Evolutionary conservation across 108 stramenopile genomes (phyloP), one percentile per base, ranked within the genome.

Genomic region (Cyclotella cryptica): DNA sequence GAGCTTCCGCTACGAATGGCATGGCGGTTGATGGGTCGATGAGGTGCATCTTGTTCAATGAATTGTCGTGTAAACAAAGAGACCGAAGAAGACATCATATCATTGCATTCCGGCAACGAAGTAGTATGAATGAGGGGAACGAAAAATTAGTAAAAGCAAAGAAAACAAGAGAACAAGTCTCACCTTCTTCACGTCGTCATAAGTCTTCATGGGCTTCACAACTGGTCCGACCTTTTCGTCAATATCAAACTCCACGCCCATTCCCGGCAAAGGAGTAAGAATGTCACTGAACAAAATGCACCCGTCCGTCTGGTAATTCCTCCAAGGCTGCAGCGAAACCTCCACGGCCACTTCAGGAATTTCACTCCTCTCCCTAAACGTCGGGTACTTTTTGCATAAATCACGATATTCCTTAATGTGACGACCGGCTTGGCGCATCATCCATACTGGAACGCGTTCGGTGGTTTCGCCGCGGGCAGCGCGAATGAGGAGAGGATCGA

Each of bases 351-450:
- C 96, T 45, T 98, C 96, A 4, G 99, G 98, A 49, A 97, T 98
- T 78, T 99, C 97, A 28, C 88, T 92, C 17, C 98, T 89, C 69
- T 97, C 84, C 40, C 98, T 89, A 77, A 99, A 99, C 30, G 96
- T 96, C 6, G 97, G 94, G 59, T 95, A 96, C 70, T 95, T 95
- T 54, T 98, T 97, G 72, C 96, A 97, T 41, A 97, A 87, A 61
- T 98, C 97, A 43, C 99, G 90, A 70, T 98, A 99, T 73, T 96
- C 98, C 42, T 85, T 73, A 74, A 99, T 98, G 84, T 99, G 98
- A 58, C 98, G 88, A 46, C 99, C 99, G 28, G 98, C 99, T 74
- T 99, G 99, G 72, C 99, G 90, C 98, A 98, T 98, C 92, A 98
- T 97, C 99, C 99, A 99, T 22, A 99, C 99, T 10, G 99, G 99